Conservation (phyloP, 371 early-diverging fungal genomes). For the Rhizopus microsporus region DNA sequence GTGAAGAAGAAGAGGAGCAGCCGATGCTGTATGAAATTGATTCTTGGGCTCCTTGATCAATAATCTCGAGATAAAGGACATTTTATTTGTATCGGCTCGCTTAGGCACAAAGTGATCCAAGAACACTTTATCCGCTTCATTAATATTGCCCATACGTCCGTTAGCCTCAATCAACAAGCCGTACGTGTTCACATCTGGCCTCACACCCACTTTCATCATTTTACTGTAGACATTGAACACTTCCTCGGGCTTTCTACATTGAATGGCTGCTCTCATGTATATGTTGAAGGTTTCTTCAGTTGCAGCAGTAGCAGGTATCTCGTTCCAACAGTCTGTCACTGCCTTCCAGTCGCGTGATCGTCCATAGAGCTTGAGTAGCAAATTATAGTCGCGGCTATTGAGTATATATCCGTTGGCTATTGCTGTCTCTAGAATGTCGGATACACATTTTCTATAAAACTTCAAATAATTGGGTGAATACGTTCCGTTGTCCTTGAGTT, state of each 20-base stretch:
- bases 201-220: constrained; percentile 23
- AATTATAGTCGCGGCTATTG: constrained; percentile 48
- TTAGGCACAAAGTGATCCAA: constrained; percentile 19
- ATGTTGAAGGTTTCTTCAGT: constrained; percentile 38
- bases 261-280: constrained; percentile 44
- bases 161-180: constrained; percentile 44
- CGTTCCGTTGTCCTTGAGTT: constrained; percentile 24
- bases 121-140: constrained; percentile 37
- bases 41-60: constrained; percentile 3
- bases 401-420: constrained; percentile 14
- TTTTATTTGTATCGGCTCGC: background rate
- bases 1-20: constrained; percentile 16
- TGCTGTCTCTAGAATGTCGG: constrained; percentile 33
- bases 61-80: constrained; percentile 11
- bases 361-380: constrained; percentile 45
- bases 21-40: constrained; percentile 3
- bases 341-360: constrained; percentile 35
- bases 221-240: constrained; percentile 28
- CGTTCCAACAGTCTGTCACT: constrained; percentile 27
- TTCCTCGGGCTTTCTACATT: constrained; percentile 23
- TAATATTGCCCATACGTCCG: constrained; percentile 35
- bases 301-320: constrained; percentile 13
- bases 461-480: constrained; percentile 32
- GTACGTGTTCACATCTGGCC: constrained; percentile 38
- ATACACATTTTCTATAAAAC: constrained; percentile 30